Conservation (phyloP, 495 filamentous ascomycete species). For the Aspergillus sclerotiicarbonarius region DNA sequence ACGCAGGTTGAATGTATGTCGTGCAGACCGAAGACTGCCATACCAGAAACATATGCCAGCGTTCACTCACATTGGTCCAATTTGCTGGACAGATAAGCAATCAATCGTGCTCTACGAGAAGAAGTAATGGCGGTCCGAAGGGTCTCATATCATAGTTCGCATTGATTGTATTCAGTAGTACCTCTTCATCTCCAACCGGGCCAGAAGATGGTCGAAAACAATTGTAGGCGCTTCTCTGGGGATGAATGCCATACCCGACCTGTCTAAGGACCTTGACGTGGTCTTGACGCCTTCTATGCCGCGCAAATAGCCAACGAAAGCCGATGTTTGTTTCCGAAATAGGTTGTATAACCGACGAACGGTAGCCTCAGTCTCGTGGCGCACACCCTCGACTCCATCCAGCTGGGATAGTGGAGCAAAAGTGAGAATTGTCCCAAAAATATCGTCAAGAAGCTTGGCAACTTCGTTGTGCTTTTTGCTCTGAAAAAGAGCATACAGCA, state of each 20-base stretch:
- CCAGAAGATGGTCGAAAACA: constrained; percentile 50
- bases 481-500: constrained; percentile 72
- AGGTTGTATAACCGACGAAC: constrained; percentile 54
- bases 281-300: constrained; percentile 48
- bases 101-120: background rate
- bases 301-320: constrained; percentile 53
- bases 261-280: constrained; percentile 31
- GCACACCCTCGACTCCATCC: constrained; percentile 37
- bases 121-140: background rate
- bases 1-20: background rate
- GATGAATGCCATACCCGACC: constrained; percentile 26
- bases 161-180: constrained; percentile 37
- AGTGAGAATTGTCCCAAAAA: constrained; percentile 66
- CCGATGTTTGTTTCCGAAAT: constrained; percentile 65
- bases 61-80: background rate
- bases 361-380: constrained; percentile 41
- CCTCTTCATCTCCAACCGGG: constrained; percentile 48
- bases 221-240: constrained; percentile 33
- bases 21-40: background rate
- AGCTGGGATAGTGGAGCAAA: constrained; percentile 57
- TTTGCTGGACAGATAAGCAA: background rate
- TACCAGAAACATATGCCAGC: background rate
- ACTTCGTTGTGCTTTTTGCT: constrained; percentile 55
- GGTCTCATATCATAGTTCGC: background rate
- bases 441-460: constrained; percentile 71